Base-by-base conservation (phyloP, 768 basidiomycete genomes). In the Boletus reticulatus region DNA sequence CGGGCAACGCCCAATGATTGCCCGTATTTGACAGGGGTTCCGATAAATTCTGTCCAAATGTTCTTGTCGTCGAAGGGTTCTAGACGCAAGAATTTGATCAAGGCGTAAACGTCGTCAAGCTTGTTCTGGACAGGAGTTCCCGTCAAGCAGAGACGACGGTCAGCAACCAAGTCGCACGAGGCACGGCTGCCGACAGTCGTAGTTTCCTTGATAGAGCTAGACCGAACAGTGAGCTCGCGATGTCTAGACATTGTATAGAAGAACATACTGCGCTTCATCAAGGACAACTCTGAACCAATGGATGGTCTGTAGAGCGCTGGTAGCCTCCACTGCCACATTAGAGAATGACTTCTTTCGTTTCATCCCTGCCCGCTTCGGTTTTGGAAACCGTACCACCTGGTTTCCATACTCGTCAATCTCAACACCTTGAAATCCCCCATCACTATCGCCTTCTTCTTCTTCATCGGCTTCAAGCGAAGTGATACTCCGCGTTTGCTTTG, bases 41-140 rank as follows among this genome's bases (percentile, higher is more conserved):
- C 92, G 62, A 99, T 92, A 70, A 83, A 92, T 66, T 95, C 90
- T 22, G 88, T 94, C 94, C 97, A 99, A 13, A 87, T 73, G 52
- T 84, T 85, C 73, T 95, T 95, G 71, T 98, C 94, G 66, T 97
- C 91, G 62, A 98, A 88, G 1, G 97, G 97, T 22, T 85, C 81
- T 63, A 98, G 72, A 20, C 94, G 88, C 52, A 99, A 75, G 75
- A 99, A 98, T 73, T 97, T 97, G 79, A 99, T 86, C 55, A 99
- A 79, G 6, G 97, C 97, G 72, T 89, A 98, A 48, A 99, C 89
- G 67, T 99, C 97, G 74, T 98, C 97, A 50, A 98, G 83, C 73
- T 96, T 97, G 79, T 99, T 99, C 76, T 99, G 97, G 37, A 99
- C 94, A 1, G 97, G 97, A 9, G 97, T 99, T 53, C 97, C 97